A percentile compares a stretch with the other conserved stretches of the same genome.
These are phyloP conservation scores for Letharia columbiana DNA, from an alignment of 495 filamentous ascomycete species.

Conservation along the genomic window DNA sequence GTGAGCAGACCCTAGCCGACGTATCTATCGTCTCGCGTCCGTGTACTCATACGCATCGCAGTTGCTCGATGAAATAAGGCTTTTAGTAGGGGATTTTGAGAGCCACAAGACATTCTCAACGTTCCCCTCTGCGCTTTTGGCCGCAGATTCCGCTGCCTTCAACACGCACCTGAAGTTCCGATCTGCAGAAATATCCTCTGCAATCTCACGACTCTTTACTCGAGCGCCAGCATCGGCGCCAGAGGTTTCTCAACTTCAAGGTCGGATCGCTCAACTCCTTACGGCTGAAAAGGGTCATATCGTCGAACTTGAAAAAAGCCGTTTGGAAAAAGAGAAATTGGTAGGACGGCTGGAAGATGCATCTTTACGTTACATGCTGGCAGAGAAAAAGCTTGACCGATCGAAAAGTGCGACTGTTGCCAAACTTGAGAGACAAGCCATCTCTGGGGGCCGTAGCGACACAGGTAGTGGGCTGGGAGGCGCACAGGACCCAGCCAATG, in stretches of 20 bases:
- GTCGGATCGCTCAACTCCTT: constrained; percentile 61
- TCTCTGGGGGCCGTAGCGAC: constrained; percentile 50
- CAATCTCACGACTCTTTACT: constrained; percentile 48
- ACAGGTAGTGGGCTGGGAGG: constrained; percentile 47
- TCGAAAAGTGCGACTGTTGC: constrained; percentile 79
- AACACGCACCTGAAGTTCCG: constrained; percentile 61
- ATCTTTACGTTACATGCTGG: constrained; percentile 83
- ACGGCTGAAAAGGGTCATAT: constrained; percentile 73
- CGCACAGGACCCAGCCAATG: constrained; percentile 46
- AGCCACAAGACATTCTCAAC: constrained; percentile 39
- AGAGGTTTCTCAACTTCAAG: constrained; percentile 64
- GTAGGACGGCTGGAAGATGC: constrained; percentile 77
- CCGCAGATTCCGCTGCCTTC: constrained; percentile 63
- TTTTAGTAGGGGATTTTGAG: constrained; percentile 51
- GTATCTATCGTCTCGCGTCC: background rate
- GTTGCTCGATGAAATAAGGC: constrained; percentile 78
- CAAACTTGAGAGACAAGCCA: constrained; percentile 84
- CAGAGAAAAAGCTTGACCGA: constrained; percentile 87
- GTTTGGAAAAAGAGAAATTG: constrained; percentile 72
- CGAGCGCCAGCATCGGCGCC: constrained; percentile 41
- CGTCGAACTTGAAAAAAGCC: constrained; percentile 64
- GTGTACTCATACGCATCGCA: constrained; percentile 30
- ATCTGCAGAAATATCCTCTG: constrained; percentile 52
- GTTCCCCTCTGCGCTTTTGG: constrained; percentile 53
- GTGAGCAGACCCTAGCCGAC: constrained; percentile 40